phyloP scores from a whole-genome alignment of 129 eudicot species.

The Arctium minus region DNA sequence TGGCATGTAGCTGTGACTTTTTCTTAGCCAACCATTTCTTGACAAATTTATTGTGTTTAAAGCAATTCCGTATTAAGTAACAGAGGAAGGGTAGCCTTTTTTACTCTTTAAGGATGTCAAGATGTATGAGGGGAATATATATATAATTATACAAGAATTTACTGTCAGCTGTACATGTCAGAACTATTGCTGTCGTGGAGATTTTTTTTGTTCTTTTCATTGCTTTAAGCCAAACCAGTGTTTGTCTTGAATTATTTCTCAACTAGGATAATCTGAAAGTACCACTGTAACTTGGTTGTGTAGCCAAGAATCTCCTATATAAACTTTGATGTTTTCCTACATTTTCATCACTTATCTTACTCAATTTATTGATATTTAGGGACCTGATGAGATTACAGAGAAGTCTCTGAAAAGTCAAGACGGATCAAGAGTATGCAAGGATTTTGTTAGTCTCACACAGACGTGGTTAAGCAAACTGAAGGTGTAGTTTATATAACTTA shows the following conservation, averaged over 20 bases:
- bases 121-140: no score
- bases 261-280: neutral
- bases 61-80: neutral
- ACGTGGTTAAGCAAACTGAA: constrained; percentile 83
- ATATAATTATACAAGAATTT: no score
- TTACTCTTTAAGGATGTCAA: neutral
- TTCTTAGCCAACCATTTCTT: no score
- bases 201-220: neutral
- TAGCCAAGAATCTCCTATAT: neutral
- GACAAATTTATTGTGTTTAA: no score
- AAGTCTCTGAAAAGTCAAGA: constrained; percentile 67
- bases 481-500: constrained; percentile 38
- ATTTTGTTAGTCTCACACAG: constrained; percentile 78
- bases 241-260: neutral
- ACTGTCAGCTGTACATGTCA: neutral
- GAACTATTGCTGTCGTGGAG: neutral
- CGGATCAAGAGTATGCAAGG: constrained; percentile 67
- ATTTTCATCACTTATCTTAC: neutral
- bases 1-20: no score
- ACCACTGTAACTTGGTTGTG: neutral
- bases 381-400: constrained; percentile 85
- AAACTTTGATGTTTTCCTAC: neutral
- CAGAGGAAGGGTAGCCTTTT: neutral
- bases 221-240: neutral
- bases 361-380: constrained; percentile 44